Base-by-base conservation (phyloP, 768 basidiomycete genomes). In the Leccinum subgranulosum region DNA sequence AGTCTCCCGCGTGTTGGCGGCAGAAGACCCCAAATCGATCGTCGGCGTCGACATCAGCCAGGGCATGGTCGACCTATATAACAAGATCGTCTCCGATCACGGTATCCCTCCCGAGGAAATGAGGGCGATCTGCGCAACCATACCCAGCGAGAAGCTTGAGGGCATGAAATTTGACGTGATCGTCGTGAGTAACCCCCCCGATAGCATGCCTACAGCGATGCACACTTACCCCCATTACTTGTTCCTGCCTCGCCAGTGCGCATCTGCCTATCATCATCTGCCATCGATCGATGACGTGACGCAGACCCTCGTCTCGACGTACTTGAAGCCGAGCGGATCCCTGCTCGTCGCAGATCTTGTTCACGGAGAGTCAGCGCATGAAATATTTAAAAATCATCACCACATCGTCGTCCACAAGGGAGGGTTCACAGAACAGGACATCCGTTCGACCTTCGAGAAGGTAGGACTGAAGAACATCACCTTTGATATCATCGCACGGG, bases 1-100 rank as follows among this genome's bases (percentile, higher is more conserved):
- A 21, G 69, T 90, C 15, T 85, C 89, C 2, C 78, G 82, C 60
- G 78, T 80, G 45, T 77, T 92, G 23, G 83, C 82, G 0, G 81
- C 81, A 0, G 76, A 83, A 2, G 74, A 87, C 61, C 80, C 80
- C 48, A 86, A 83, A 66, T 76, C 76, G 29, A 80, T 92, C 59
- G 71, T 90, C 15, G 90, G 89, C 10, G 83, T 88, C 15, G 91
- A 92, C 66, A 87, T 91, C 66, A 90, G 85, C 71, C 83, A 85
- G 60, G 80, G 72, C 1, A 81, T 85, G 76, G 86, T 92, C 9
- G 84, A 89, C 54, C 70, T 76, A 15, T 92, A 82, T 75, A 90
- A 89, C 69, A 64, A 71, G 52, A 74, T 77, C 21, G 83, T 83
- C 12, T 57, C 57, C 19, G 81, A 86, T 54, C 85, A 90, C 56